A percentile compares a stretch with the other conserved stretches of the same genome.
phyloP scores from a whole-genome alignment of 2,329 filamentous ascomycete genomes.

The Paraphoma chrysanthemicola region DNA sequence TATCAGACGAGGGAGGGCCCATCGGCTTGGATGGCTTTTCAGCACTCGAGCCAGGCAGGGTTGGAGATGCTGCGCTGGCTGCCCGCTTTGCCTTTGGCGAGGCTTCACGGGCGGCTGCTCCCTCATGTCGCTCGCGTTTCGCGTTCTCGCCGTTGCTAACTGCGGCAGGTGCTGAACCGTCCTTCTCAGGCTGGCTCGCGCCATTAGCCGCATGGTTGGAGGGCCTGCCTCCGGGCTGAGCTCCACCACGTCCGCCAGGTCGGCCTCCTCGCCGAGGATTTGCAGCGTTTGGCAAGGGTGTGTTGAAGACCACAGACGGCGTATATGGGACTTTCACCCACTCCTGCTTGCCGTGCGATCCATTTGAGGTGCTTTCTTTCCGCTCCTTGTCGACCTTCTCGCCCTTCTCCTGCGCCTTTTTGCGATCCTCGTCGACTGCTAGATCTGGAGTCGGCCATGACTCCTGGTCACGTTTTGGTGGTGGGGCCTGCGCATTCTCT shows the following conservation, averaged over 20 bases:
- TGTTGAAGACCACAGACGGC: constrained; percentile 85
- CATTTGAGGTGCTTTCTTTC: constrained; percentile 55
- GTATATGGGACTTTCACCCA: constrained; percentile 87
- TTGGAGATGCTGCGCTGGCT: constrained; percentile 39
- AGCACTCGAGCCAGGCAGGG: constrained; percentile 25
- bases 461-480: constrained; percentile 76
- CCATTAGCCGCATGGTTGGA: constrained; percentile 50
- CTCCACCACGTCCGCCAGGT: constrained; percentile 62
- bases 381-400: constrained; percentile 71
- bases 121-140: constrained; percentile 43
- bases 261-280: constrained; percentile 49
- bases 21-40: constrained; percentile 33
- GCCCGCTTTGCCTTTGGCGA: constrained; percentile 46
- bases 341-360: constrained; percentile 71
- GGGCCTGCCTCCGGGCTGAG: constrained; percentile 61
- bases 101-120: constrained; percentile 29
- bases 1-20: constrained; percentile 24
- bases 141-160: constrained; percentile 40
- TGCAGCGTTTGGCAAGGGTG: constrained; percentile 68
- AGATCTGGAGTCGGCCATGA: constrained; percentile 92
- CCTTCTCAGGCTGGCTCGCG: constrained; percentile 47
- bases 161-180: constrained; percentile 24
- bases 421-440: constrained; percentile 77
- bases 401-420: constrained; percentile 72
- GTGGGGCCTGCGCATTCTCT: constrained; percentile 56